Evolutionary conservation across 805 yeast species (phyloP).

Genomic region (Metahyphopichia silvanorum): DNA sequence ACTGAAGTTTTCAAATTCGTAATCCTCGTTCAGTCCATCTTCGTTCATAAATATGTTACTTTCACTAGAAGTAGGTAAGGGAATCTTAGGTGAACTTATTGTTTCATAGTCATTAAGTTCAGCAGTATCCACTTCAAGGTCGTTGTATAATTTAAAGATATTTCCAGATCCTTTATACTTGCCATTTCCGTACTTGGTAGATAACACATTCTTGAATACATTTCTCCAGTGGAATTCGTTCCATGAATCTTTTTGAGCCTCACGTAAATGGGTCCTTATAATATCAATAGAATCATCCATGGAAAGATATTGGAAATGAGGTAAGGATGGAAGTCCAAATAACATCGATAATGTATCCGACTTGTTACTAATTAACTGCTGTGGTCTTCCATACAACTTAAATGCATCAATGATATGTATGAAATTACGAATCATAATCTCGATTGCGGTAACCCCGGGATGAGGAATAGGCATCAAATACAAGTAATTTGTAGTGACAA

Average conservation of each 20-base stretch:
- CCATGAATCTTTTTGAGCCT: conserved; percentile 23
- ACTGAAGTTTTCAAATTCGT: not conserved
- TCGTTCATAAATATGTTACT: no score
- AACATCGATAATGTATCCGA: conserved; percentile 60
- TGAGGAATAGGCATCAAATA: conserved; percentile 74
- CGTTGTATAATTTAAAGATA: conserved; percentile 28
- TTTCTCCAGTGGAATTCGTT: conserved; percentile 24
- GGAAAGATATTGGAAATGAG: conserved; percentile 57
- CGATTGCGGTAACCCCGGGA: conserved; percentile 68
- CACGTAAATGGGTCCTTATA: conserved; percentile 13
- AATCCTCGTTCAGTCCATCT: no score
- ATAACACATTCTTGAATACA: conserved; percentile 16
- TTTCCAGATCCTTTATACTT: conserved; percentile 35
- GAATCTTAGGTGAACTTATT: conserved; percentile 1
- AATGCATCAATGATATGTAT: conserved; percentile 71
- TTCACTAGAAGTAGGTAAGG: conserved; percentile 1
- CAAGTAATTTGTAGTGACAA: conserved; percentile 37
- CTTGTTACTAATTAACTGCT: conserved; percentile 71
- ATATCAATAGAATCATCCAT: conserved; percentile 20
- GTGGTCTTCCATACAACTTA: conserved; percentile 72
- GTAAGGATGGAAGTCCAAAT: conserved; percentile 73
- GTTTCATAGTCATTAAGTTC: conserved; percentile 1
- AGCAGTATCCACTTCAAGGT: conserved; percentile 12
- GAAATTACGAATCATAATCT: conserved; percentile 67
- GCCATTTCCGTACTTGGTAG: conserved; percentile 10